Base-by-base conservation (phyloP, 1,284 basidiomycete species). In the Ustilago nuda region DNA sequence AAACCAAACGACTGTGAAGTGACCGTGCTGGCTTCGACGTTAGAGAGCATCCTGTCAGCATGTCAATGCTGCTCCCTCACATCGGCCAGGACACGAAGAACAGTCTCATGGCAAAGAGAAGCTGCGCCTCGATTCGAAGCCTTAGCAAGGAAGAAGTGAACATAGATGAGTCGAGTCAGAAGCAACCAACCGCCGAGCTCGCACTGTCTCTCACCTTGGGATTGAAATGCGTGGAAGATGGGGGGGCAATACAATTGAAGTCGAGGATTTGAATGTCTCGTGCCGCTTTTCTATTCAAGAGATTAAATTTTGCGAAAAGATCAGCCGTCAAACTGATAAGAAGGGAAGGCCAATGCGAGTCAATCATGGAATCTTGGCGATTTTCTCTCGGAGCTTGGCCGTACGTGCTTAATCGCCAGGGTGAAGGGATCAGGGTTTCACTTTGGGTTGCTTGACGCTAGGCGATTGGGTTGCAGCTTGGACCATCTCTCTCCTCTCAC, bases 281-380 rank as follows among this genome's bases (percentile, higher is more conserved):
- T 50, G 48, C 48, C 15, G 51, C 8, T 36, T n/a, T 36, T 54
- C 35, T 37, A 54, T 35, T 37, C 17, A 41, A 30, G 4, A 30
- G 46, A 32, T 37, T 19, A 58, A 48, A 33, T 8, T 32, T 23
- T 50, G 2, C 43, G 43, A 23, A 66, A 46, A 59, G 59, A 61
- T 58, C 48, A 54, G 36, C 50, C 52, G 66, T 56, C 56, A 68
- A 68, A 68, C 66, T 68, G 66, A 69, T 69, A 69, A 68, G 55
- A 27, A 27, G 23, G 23, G 46, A 8, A 32, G 48, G 36, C 19
- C 54, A 39, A 56, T 39, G 36, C 35, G 36, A 19, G 12, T 23
- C 33, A 19, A 23, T 19, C 43, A 19, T 54, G 27, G 23, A 3
- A 27, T 27, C 23, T 27, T 27, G 23, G 23, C 60, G 8, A 68